A percentile compares a stretch with the other conserved stretches of the same genome.
These are phyloP conservation scores for Alternaria angustiovoidea DNA, from an alignment of 2,329 filamentous ascomycete genomes.

Conservation along the genomic window DNA sequence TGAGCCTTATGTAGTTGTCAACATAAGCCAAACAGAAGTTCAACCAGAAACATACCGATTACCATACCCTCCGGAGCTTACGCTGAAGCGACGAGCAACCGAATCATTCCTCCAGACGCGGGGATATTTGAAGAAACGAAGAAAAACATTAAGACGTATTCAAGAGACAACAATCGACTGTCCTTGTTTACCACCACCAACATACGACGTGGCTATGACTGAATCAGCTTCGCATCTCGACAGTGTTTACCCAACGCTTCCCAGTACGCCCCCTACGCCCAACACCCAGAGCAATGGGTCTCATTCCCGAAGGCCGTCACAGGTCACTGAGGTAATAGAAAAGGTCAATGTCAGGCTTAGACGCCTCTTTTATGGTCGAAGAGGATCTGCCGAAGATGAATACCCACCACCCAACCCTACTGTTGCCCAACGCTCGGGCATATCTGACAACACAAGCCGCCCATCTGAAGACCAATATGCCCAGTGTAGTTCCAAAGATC, in stretches of 20 bases:
- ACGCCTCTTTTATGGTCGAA: constrained; percentile 11
- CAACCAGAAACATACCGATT: background rate
- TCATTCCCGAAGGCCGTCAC: constrained; percentile 3
- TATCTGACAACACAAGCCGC: background rate
- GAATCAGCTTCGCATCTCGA: background rate
- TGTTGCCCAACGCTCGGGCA: background rate
- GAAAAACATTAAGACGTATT: background rate
- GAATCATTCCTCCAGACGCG: constrained; percentile 8
- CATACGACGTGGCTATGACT: constrained; percentile 1
- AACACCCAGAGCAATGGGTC: background rate
- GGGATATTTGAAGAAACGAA: constrained; percentile 5
- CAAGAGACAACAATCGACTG: background rate
- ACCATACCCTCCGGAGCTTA: background rate
- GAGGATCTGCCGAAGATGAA: constrained; percentile 5
- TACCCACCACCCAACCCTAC: background rate
- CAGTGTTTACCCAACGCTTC: constrained; percentile 4
- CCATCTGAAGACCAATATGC: background rate
- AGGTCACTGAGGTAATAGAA: constrained; percentile 11
- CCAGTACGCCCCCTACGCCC: constrained; percentile 6
- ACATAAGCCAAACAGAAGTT: constrained; percentile 1
- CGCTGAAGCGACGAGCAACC: constrained; percentile 6
- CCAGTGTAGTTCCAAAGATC: background rate
- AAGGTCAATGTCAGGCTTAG: constrained; percentile 5
- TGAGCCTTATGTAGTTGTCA: constrained; percentile 5
- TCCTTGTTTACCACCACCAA: background rate